Evolutionary conservation across 176 grass and related monocot genomes (phyloP), one percentile per base, ranked within the genome.

Genomic region (Pharus latifolius): DNA sequence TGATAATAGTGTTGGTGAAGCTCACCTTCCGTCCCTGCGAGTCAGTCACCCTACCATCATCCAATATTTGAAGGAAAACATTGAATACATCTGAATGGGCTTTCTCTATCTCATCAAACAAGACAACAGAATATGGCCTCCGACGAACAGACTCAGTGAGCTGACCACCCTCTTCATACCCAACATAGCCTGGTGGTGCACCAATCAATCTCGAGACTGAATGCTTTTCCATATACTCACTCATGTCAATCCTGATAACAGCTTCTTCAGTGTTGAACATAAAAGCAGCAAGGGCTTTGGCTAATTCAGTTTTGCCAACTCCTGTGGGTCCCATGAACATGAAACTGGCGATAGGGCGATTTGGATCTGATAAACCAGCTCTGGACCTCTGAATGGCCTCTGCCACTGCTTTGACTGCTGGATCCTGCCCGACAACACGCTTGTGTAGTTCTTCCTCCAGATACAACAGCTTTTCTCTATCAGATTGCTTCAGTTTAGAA

Each of bases 241-340:
- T 99, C 95, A 99, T 99, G 81, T 99, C 95, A 78, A 99, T 99
- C 87, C 95, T 82, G 49, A 99, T 82, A 80, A 99, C 74, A 83
- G 95, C 90, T 79, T 99, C 95, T 70, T 99, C 95, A 13, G 95
- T 94, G 72, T 94, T 99, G 59, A 99, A 99, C 87, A 99, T 91
- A 69, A 90, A 99, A 74, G 90, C 56, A 64, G 95, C 87, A 56
- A 99, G 95, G 29, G 95, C 79, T 77, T 99, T 99, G 0, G 95
- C 95, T 63, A 99, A 61, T 64, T 99, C 95, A 23, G 95, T 99
- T 90, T 99, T 99, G 62, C 95, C 95, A 56, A 99, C 95, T 72
- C 95, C 90, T n/a, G 95, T 99, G 46, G 95, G 95, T 17, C 90
- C 95, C 95, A 99, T 94, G 90, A 99, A 99, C 95, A 99, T 99